Percentiles rank a stretch among this genome's conserved stretches.
phyloP scores from a whole-genome alignment of 257 asterid species.

The Haberlea rhodopensis region DNA sequence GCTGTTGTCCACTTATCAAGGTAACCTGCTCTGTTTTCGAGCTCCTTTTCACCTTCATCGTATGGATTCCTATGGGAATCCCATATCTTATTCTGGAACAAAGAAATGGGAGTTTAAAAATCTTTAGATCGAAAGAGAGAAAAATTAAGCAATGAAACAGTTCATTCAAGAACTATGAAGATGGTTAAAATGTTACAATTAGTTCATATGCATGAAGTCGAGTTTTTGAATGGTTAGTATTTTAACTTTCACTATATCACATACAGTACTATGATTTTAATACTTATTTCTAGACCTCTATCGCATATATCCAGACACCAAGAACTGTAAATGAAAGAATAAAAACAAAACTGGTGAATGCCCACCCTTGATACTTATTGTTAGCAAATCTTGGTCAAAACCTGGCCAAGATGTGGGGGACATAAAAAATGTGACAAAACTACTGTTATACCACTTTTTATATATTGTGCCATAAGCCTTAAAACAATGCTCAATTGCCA shows the following conservation, averaged over 20 bases:
- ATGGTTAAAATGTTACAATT: neutral
- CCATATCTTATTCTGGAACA: slow-evolving; percentile 37
- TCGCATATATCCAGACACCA: neutral
- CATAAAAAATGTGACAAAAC: neutral
- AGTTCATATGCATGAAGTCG: neutral
- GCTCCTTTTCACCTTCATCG: slow-evolving; percentile 40
- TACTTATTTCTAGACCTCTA: neutral
- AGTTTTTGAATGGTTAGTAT: too few relatives aligned
- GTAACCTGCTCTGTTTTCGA: slow-evolving; percentile 49
- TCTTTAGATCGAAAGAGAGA: neutral
- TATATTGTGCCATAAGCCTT: neutral
- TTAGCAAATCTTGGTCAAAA: neutral
- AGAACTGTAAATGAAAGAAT: neutral
- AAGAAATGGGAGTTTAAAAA: neutral
- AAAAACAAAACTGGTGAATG: too few relatives aligned
- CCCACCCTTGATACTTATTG: neutral
- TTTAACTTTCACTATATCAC: too few relatives aligned
- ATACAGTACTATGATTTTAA: neutral
- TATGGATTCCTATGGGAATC: slow-evolving; percentile 29
- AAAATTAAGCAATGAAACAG: neutral
- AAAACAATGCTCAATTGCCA: neutral
- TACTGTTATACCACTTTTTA: neutral
- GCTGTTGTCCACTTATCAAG: slow-evolving; percentile 61
- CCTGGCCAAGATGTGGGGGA: neutral
- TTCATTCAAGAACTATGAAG: neutral